Evolutionary conservation across 176 grass and related monocot species (phyloP).

Genomic region (Oryza coarctata): DNA sequence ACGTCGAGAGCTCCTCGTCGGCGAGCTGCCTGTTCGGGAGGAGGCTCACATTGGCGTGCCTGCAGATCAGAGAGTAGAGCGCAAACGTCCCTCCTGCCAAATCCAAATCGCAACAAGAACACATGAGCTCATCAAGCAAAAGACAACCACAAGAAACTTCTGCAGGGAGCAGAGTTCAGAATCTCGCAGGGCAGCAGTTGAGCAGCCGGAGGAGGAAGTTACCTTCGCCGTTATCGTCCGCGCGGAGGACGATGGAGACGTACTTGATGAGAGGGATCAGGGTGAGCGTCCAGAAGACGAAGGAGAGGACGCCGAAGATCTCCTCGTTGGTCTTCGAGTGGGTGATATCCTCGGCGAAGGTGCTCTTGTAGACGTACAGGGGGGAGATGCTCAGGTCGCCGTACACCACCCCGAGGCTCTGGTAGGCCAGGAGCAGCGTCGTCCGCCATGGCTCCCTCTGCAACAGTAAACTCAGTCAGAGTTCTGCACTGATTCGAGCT

Average conservation of each 20-base stretch:
- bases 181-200: neutral
- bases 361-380: conserved; percentile 97
- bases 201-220: neutral
- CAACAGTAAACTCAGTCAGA: neutral
- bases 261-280: conserved; percentile 93
- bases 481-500: neutral
- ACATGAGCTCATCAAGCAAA: neutral
- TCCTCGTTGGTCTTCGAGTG: conserved; percentile 95
- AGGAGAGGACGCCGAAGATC: conserved; percentile 86
- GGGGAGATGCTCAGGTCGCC: conserved; percentile 96
- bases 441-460: conserved; percentile 78
- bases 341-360: conserved; percentile 95
- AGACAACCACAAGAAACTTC: neutral
- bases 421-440: conserved; percentile 84
- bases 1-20: conserved; percentile 91
- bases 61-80: conserved; percentile 89
- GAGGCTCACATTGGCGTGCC: conserved; percentile 94
- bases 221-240: conserved; percentile 95
- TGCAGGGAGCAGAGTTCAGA: neutral
- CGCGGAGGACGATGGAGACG: conserved; percentile 92
- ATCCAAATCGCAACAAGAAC: neutral
- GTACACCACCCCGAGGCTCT: conserved; percentile 94
- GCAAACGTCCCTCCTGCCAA: conserved; percentile 84
- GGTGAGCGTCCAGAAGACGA: conserved; percentile 96
- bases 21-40: conserved; percentile 87